Evolutionary conservation across 2,329 filamentous ascomycete genomes (phyloP).

Genomic region (Alternaria postmessia): DNA sequence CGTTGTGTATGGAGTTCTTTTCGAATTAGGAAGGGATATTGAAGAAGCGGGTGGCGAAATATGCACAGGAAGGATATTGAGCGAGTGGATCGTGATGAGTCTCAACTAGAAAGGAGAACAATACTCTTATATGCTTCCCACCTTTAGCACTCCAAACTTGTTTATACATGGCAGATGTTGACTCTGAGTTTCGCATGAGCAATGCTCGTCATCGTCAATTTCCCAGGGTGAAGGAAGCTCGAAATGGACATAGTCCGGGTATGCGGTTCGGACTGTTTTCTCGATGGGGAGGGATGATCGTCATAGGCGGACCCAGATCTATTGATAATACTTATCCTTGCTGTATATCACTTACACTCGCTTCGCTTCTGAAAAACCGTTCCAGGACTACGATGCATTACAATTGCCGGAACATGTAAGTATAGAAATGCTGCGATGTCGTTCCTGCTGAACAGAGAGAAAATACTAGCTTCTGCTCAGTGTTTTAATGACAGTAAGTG

Average conservation of each 20-base stretch:
- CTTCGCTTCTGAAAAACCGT: background rate
- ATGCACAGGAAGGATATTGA: background rate
- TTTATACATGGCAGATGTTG: background rate
- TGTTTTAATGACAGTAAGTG: background rate
- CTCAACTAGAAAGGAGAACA: background rate
- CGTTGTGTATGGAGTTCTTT: background rate
- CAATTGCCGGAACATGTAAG: background rate
- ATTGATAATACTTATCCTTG: conserved; percentile 13
- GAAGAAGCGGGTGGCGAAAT: background rate
- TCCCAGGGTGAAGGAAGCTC: background rate
- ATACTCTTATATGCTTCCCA: background rate
- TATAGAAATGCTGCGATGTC: background rate
- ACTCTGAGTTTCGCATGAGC: background rate
- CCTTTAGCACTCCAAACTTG: background rate
- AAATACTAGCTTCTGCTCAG: background rate
- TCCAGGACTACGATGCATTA: background rate
- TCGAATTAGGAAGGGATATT: background rate
- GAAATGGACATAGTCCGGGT: background rate
- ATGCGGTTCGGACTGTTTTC: conserved; percentile 5
- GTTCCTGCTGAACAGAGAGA: background rate
- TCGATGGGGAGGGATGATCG: conserved; percentile 2
- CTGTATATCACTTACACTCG: conserved; percentile 7
- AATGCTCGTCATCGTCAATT: conserved; percentile 14
- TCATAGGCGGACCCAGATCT: conserved; percentile 1
- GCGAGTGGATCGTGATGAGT: background rate